A percentile compares a stretch with the other conserved stretches of the same genome.
phyloP scores from a whole-genome alignment of 169 alveolate species.

The Eimeria sp. region DNA sequence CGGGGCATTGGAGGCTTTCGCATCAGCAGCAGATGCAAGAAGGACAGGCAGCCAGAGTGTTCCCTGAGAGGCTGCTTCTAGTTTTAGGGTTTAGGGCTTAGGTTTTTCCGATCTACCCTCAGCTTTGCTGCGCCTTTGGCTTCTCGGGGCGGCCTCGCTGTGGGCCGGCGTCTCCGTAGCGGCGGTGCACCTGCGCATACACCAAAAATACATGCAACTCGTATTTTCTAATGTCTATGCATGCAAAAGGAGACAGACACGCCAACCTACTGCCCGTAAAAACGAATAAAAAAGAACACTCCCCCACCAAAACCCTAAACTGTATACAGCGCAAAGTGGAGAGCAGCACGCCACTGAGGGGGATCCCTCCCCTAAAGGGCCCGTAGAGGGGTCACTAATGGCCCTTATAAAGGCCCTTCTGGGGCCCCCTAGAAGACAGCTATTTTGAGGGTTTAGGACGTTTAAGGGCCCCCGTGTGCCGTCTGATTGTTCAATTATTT shows the following conservation, averaged over 20 bases:
- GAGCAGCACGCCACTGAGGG: no score
- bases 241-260: neutral
- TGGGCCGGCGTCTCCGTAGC: slow-evolving; percentile 48
- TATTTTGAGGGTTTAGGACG: no score
- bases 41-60: neutral
- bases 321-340: no score
- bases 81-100: no score
- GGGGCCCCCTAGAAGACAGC: neutral
- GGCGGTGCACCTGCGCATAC: slow-evolving; percentile 59
- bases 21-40: neutral
- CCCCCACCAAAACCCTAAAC: neutral
- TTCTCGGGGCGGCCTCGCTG: slow-evolving; percentile 21
- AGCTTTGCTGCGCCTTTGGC: neutral
- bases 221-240: no score
- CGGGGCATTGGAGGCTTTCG: no score
- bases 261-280: neutral
- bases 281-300: neutral
- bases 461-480: neutral
- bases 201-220: neutral
- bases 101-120: neutral
- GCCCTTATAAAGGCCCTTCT: neutral
- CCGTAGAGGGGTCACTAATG: neutral
- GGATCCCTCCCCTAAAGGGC: neutral
- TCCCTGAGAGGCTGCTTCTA: no score
- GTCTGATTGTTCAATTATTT: no score